Conservation (phyloP, 2,329 filamentous ascomycete genomes). For the Tolypocladium paradoxum region DNA sequence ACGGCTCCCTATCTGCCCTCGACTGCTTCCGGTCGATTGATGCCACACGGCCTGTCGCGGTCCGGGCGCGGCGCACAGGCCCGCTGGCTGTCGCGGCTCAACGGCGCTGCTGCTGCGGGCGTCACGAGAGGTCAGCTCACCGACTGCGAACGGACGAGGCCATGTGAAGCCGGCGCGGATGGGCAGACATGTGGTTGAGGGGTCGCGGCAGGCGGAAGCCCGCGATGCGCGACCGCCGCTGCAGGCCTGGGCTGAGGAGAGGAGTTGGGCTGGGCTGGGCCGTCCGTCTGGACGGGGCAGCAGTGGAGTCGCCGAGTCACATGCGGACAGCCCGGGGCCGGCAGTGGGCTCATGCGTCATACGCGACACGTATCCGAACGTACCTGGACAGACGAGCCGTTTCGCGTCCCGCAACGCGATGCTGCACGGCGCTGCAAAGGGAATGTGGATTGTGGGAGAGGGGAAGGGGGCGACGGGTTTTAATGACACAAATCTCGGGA, state of each 20-base stretch:
- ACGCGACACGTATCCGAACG: neutral
- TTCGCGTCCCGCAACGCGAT: neutral
- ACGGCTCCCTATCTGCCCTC: no score
- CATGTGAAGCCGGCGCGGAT: neutral
- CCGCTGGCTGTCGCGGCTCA: neutral
- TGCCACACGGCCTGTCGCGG: no score
- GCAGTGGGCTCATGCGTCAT: no score
- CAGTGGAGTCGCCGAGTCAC: neutral
- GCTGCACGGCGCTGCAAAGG: neutral
- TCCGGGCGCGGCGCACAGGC: neutral
- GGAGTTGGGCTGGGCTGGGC: no score
- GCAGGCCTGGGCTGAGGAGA: neutral
- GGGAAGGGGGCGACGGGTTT: neutral
- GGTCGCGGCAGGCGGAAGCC: neutral
- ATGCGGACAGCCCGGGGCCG: no score
- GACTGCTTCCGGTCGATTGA: no score
- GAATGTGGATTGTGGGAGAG: neutral
- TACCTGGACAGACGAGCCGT: neutral
- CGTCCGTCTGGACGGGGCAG: no score
- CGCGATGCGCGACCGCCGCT: neutral
- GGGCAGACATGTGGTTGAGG: neutral
- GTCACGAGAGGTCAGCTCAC: neutral
- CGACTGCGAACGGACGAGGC: neutral
- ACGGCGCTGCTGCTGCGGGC: neutral
- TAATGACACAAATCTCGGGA: neutral